Evolutionary conservation across 768 basidiomycete species (phyloP).

Genomic region (Astraeus odoratus): DNA sequence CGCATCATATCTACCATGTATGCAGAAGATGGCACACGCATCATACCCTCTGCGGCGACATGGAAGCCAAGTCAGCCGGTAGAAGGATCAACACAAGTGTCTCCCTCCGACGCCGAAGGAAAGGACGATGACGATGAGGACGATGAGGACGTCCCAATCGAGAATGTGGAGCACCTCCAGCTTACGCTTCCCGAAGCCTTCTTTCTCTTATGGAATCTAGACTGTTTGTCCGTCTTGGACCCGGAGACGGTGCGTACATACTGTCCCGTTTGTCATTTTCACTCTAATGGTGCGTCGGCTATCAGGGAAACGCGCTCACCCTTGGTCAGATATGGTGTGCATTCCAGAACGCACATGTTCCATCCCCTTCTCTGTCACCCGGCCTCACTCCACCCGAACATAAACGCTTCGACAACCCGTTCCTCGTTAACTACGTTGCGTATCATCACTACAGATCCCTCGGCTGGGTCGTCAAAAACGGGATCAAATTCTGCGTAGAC

Average conservation of each 20-base stretch:
- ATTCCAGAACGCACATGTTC: slow-evolving; percentile 52
- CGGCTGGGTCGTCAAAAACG: slow-evolving; percentile 94
- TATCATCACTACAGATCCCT: slow-evolving; percentile 95
- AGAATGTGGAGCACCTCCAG: slow-evolving; percentile 86
- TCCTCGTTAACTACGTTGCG: slow-evolving; percentile 80
- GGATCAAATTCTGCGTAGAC: slow-evolving; percentile 96
- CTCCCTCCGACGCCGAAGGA: slow-evolving; percentile 13
- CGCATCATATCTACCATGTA: slow-evolving; percentile 55
- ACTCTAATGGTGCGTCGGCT: neutral
- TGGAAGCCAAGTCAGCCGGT: slow-evolving; percentile 50
- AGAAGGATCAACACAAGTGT: slow-evolving; percentile 9
- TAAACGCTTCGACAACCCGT: slow-evolving; percentile 80
- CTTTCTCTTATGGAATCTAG: slow-evolving; percentile 78
- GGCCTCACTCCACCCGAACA: slow-evolving; percentile 16
- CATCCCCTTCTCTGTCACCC: slow-evolving; percentile 30
- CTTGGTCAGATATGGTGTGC: slow-evolving; percentile 55
- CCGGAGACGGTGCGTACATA: slow-evolving; percentile 51
- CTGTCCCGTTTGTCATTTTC: slow-evolving; percentile 3
- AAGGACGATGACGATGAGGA: slow-evolving; percentile 26
- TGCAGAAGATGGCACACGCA: slow-evolving; percentile 37
- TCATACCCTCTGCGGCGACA: slow-evolving; percentile 73
- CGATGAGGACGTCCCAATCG: slow-evolving; percentile 47
- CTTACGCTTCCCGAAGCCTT: slow-evolving; percentile 86
- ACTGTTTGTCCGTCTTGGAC: slow-evolving; percentile 69
- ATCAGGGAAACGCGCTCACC: slow-evolving; percentile 48